A percentile compares a stretch with the other conserved stretches of the same genome.
Conservation (phyloP, 1,139 yeast species). For the Candida dubliniensis region DNA sequence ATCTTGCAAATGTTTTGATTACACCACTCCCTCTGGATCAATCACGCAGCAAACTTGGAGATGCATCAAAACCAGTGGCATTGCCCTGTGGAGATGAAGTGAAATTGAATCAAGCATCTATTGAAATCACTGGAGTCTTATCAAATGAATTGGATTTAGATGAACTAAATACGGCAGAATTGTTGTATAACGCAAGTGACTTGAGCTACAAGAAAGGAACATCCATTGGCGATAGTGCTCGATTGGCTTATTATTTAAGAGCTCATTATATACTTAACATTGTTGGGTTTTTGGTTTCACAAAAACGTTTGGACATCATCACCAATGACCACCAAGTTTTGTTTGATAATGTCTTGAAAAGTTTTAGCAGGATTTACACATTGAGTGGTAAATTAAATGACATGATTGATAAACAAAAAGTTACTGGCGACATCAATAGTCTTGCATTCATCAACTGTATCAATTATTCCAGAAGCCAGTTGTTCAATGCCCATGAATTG, state of each 20-base stretch:
- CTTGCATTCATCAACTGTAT: slow-evolving; percentile 54
- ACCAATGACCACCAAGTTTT: slow-evolving; percentile 22
- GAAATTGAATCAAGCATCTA: slow-evolving; percentile 58
- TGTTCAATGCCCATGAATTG: slow-evolving; percentile 67
- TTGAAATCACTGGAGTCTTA: slow-evolving; percentile 60
- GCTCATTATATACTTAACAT: slow-evolving; percentile 71
- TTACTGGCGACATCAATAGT: slow-evolving; percentile 39
- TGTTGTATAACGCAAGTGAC: slow-evolving; percentile 40
- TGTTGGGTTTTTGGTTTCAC: slow-evolving; percentile 53
- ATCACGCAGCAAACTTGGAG: slow-evolving; percentile 50
- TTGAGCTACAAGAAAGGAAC: slow-evolving; percentile 51
- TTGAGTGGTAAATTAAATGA: slow-evolving; percentile 59
- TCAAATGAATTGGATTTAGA: slow-evolving; percentile 43
- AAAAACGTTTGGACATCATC: slow-evolving; percentile 29
- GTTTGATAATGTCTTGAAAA: slow-evolving; percentile 43
- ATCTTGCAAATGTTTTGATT: slow-evolving; percentile 47
- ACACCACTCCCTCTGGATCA: slow-evolving; percentile 54
- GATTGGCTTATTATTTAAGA: slow-evolving; percentile 68
- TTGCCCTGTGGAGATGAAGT: slow-evolving; percentile 60
- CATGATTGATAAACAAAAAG: slow-evolving; percentile 63
- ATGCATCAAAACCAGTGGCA: slow-evolving; percentile 51
- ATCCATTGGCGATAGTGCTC: slow-evolving; percentile 63
- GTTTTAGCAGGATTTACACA: slow-evolving; percentile 59
- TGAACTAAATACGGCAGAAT: slow-evolving; percentile 38
- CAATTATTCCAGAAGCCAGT: slow-evolving; percentile 59